Evolutionary conservation across 1,284 basidiomycete species (phyloP), one percentile per base, ranked within the genome.

Genomic region (Phellopilus nigrolimitatus): DNA sequence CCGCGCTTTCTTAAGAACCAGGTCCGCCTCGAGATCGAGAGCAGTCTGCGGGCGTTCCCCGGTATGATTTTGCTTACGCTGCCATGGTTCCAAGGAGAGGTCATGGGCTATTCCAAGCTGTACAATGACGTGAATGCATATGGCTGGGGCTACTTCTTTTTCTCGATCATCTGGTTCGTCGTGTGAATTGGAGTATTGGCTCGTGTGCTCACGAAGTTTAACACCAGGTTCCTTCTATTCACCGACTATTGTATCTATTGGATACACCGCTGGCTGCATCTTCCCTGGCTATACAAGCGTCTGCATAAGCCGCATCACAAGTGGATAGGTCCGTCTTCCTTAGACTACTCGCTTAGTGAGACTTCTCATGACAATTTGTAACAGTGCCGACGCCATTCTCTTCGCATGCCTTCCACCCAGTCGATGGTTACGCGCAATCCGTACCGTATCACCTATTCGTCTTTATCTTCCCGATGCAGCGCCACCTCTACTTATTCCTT

Each of bases 271-370:
- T 73, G 80, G 69, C 77, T 97, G 54, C 95, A 99, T 66, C 77
- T 90, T 58, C 95, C 95, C 0, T 56, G 76, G 21, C 64, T 97
- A 53, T 99, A 99, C 78, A 98, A 95, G 69, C 74, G 79, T 60
- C 62, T 97, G 46, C 95, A 97, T 70, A 97, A 97, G 69, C 92
- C 95, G 0, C 95, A 99, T 69, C 95, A 99, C 78, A 97, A 92
- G 70, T 99, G 97, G 97, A 77, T 98, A 60, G 82, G 91, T 93
- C 66, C 57, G 89, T 43, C 15, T 43, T 36, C 17, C 79, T 5
- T 15, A 34, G 21, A 31, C 10, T 17, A 38, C 0, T 15, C 0
- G 52, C 17, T 40, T 48, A 28, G n/a, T 37, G 39, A 15, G 44
- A 47, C 27, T 33, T 27, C 15, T 34, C 31, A 33, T 49, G 41